Percentiles rank a stretch among this genome's conserved stretches.
Evolutionary conservation across 352 stramenopile genomes (phyloP).

Genomic region (Globisporangium splendens): DNA sequence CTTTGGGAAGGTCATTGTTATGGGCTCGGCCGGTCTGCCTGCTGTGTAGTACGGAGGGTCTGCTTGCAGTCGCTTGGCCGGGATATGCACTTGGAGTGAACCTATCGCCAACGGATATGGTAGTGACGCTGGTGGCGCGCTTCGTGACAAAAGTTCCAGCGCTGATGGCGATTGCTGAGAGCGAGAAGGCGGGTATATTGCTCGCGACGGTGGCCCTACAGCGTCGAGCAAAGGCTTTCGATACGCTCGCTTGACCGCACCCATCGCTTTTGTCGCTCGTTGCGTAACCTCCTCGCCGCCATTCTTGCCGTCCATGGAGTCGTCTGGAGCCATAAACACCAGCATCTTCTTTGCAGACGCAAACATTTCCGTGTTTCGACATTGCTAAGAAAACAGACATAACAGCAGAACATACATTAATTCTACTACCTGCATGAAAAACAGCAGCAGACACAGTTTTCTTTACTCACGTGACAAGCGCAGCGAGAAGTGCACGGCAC

Average conservation of each 20-base stretch:
- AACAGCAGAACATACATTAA: not conserved
- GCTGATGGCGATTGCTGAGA: slow-evolving; percentile 13
- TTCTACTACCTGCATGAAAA: not conserved
- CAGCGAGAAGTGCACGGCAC: slow-evolving; percentile 79
- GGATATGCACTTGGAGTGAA: no score
- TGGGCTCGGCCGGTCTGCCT: not conserved
- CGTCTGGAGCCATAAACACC: slow-evolving; percentile 28
- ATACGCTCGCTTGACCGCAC: slow-evolving; percentile 18
- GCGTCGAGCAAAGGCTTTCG: slow-evolving; percentile 23
- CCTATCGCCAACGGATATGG: slow-evolving; percentile 2
- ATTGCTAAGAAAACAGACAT: slow-evolving; percentile 25
- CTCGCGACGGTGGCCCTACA: not conserved
- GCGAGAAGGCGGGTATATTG: slow-evolving; percentile 6
- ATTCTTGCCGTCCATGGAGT: slow-evolving; percentile 1
- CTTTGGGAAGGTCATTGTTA: slow-evolving; percentile 29
- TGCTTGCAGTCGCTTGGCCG: no score
- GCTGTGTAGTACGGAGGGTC: no score
- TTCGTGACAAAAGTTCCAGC: slow-evolving; percentile 59
- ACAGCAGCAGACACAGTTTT: not conserved
- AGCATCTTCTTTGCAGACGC: slow-evolving; percentile 71
- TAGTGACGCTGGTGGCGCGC: slow-evolving; percentile 29
- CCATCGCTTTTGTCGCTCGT: no score
- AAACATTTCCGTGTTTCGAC: slow-evolving; percentile 65
- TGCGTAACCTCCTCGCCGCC: no score
- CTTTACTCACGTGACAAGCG: slow-evolving; percentile 56